Evolutionary conservation across 1,284 basidiomycete species (phyloP), one percentile per base, ranked within the genome.

Genomic region (Phlebopus sp.): DNA sequence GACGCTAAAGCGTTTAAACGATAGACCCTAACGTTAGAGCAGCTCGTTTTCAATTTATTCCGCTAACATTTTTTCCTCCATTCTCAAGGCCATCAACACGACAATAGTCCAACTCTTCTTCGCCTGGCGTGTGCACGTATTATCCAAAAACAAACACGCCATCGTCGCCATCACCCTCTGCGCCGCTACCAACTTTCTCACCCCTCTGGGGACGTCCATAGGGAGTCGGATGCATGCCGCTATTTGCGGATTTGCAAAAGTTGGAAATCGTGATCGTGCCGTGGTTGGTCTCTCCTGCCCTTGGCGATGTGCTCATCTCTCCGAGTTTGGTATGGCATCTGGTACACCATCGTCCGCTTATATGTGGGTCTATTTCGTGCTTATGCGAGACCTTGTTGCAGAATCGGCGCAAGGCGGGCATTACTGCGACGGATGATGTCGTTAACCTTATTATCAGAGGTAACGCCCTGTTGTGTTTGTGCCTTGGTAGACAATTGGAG

Each of bases 231-330:
- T 62, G 69, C 59, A 59, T 69, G 15, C 60, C 58, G 1, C 58
- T 66, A 32, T 71, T 70, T 39, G 47, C 55, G 5, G 54, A 67
- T 29, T 68, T 72, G 54, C 67, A 69, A 44, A 60, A 63, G 43
- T 69, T 71, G 44, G 51, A 71, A 39, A 58, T 63, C 10, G 64
- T 68, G 37, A 65, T 71, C 39, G 68, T 71, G 47, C 53, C 68
- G 31, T 70, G 69, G 69, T 58, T 70, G 5, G 63, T 62, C 2
- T 62, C 59, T 51, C 62, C 66, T 18, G 64, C 62, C 5, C 55
- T 67, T 2, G 63, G 62, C 10, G 69, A 70, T 46, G 56, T 64
- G 19, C 46, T 54, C 15, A 69, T 69, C 37, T 64, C 66, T 2
- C 30, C 56, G 23, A 56, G 63, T 4, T 56, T 69, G 7, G 63